Base-by-base conservation (phyloP, 1,139 yeast species). In the Lodderomyces margitis region DNA sequence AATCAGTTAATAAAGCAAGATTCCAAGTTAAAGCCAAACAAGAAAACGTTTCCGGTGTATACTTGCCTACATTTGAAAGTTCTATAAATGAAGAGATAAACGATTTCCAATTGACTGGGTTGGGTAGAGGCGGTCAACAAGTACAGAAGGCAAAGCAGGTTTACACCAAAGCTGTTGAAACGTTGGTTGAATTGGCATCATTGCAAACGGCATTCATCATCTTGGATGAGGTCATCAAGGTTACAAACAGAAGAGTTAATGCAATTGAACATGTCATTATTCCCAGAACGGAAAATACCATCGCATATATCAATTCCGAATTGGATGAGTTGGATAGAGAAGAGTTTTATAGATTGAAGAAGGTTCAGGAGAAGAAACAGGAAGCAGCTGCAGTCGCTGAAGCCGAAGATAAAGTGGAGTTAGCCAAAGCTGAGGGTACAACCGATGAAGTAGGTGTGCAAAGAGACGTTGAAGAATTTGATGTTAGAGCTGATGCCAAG, bases 121-220 rank as follows among this genome's bases (percentile, higher is more conserved):
- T 92, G 54, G 98, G 98, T 40, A 80, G 98, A 61, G 98, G 98
- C 65, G 98, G 98, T 48, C 98, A 92, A 64, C 98, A 92, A 64
- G 95, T 92, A 42, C 96, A 87, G 64, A 86, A 84, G 64, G 98
- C 98, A 42, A 89, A 91, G 63, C 78, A 79, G 54, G 96, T 92
- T 31, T 92, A 92, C 64, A 83, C 96, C 27, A 87, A 85, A 58
- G 96, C 97, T 7, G 98, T 92, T 16, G 98, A 92, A 64, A 89
- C 98, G 0, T 76, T 92, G 52, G 97, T 92, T 38, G 97, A 89
- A 61, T 76, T 92, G 55, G 98, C 98, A 0, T 88, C 97, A 9
- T 74, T 92, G 57, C 94, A 87, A 64, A 92, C 98, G 3, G 98
- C 98, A 4, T 92, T 92, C 62, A 88, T 92, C 47, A 91, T 92